Percentiles rank a stretch among this genome's conserved stretches.
These are phyloP conservation scores for Sideroxylon spinosum DNA, from an alignment of 179 eudicot genomes.

Conservation along the genomic window DNA sequence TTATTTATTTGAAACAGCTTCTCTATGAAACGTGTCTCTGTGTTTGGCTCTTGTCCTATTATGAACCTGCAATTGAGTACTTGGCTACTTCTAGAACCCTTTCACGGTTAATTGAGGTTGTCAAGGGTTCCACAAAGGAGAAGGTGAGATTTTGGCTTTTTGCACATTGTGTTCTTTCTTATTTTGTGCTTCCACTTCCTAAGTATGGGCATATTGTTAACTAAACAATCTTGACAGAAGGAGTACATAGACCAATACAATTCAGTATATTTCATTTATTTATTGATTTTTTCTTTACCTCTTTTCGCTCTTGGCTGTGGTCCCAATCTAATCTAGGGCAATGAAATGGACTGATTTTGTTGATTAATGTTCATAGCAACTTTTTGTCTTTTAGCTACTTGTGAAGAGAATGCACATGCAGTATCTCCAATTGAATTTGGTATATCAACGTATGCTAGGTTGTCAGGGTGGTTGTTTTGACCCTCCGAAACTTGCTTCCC, in stretches of 20 bases:
- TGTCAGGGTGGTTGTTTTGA: conserved; percentile 79
- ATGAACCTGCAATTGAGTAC: conserved; percentile 88
- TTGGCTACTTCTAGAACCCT: conserved; percentile 80
- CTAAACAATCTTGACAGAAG: neutral
- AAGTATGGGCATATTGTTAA: neutral
- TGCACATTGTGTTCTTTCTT: neutral
- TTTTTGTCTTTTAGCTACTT: neutral
- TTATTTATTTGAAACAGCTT: conserved; percentile 49
- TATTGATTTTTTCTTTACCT: neutral
- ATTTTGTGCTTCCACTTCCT: neutral
- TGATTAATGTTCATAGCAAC: neutral
- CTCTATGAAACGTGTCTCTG: conserved; percentile 95
- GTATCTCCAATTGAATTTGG: conserved; percentile 8
- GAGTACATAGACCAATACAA: neutral
- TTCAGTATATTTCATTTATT: neutral
- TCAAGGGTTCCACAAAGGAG: conserved; percentile 88
- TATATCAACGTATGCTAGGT: conserved; percentile 42
- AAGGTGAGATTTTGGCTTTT: conserved; percentile 44
- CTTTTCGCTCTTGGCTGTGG: neutral
- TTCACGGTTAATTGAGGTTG: conserved; percentile 77
- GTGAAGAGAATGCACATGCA: neutral
- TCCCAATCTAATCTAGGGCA: neutral
- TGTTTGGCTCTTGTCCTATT: conserved; percentile 91
- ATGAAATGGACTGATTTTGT: neutral
- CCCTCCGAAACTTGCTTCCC: conserved; percentile 81